A percentile compares a stretch with the other conserved stretches of the same genome.
phyloP scores from a whole-genome alignment of 1,284 basidiomycete species.

The Pascua guehoae region DNA sequence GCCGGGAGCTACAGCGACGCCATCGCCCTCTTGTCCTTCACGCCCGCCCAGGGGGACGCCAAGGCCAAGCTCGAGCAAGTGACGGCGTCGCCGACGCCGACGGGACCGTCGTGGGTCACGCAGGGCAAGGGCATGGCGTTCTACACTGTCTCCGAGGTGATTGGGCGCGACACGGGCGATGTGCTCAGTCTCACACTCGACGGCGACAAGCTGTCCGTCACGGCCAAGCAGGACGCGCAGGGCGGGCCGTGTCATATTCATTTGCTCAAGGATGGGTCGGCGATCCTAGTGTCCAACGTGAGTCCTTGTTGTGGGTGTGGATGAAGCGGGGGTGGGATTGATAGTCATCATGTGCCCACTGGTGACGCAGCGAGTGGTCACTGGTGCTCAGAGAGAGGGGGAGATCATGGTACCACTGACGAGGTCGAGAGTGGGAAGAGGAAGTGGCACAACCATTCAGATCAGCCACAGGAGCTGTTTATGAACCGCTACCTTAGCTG shows the following conservation, averaged over 20 bases:
- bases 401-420: too few relatives aligned
- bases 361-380: too few relatives aligned
- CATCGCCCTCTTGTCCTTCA: slow-evolving; percentile 33
- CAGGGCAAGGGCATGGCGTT: slow-evolving; percentile 10
- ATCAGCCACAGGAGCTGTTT: background rate
- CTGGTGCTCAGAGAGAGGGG: too few relatives aligned
- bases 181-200: slow-evolving; percentile 25
- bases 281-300: too few relatives aligned
- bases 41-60: slow-evolving; percentile 11
- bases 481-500: background rate
- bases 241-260: slow-evolving; percentile 39
- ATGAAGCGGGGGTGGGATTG: background rate
- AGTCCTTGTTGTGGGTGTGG: background rate
- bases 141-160: slow-evolving; percentile 38
- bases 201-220: slow-evolving; percentile 30
- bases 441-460: background rate
- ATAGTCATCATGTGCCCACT: background rate
- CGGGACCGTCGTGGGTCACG: slow-evolving; percentile 40
- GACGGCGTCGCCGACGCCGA: slow-evolving; percentile 6
- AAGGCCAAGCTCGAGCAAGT: slow-evolving; percentile 1
- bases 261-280: slow-evolving; percentile 5
- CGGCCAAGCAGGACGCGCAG: slow-evolving; percentile 26
- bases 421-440: too few relatives aligned
- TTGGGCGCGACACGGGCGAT: slow-evolving; percentile 17
- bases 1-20: slow-evolving; percentile 36